These are phyloP conservation scores for Lepiota brunneoincarnata DNA, from an alignment of 768 basidiomycete genomes.

Conservation along the genomic window DNA sequence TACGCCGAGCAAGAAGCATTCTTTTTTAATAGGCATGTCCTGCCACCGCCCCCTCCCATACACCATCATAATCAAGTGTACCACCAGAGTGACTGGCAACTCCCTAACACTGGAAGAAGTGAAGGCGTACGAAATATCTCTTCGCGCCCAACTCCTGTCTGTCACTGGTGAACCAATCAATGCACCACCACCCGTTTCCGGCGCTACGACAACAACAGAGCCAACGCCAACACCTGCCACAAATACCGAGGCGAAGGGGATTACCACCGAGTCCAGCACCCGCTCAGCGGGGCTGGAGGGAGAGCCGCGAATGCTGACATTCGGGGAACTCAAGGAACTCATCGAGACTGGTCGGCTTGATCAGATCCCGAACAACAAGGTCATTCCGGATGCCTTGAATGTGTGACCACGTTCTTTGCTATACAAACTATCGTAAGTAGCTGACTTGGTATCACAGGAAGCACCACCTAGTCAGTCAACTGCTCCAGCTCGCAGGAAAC, in stretches of 20 bases:
- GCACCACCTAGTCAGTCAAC: slow-evolving; percentile 56
- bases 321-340: slow-evolving; percentile 65
- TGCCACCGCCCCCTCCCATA: neutral
- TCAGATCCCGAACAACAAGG: slow-evolving; percentile 75
- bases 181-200: neutral
- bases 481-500: slow-evolving; percentile 53
- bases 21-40: slow-evolving; percentile 66
- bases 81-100: slow-evolving; percentile 35
- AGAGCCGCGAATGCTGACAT: slow-evolving; percentile 51
- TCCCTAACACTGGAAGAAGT: slow-evolving; percentile 41
- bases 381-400: slow-evolving; percentile 64
- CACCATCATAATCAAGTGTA: neutral
- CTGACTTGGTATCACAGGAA: slow-evolving; percentile 32
- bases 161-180: neutral
- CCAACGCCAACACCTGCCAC: slow-evolving; percentile 2
- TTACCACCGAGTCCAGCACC: too few species aligned
- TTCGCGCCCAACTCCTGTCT: neutral
- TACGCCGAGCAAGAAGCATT: slow-evolving; percentile 60
- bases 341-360: slow-evolving; percentile 72
- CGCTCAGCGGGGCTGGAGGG: slow-evolving; percentile 8
- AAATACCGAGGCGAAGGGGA: too few species aligned
- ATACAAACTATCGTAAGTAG: neutral
- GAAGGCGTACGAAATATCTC: slow-evolving; percentile 29
- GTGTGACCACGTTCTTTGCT: slow-evolving; percentile 35
- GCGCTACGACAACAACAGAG: neutral